phyloP scores from a whole-genome alignment of 2,329 filamentous ascomycete species.

The Zasmidium cellare region DNA sequence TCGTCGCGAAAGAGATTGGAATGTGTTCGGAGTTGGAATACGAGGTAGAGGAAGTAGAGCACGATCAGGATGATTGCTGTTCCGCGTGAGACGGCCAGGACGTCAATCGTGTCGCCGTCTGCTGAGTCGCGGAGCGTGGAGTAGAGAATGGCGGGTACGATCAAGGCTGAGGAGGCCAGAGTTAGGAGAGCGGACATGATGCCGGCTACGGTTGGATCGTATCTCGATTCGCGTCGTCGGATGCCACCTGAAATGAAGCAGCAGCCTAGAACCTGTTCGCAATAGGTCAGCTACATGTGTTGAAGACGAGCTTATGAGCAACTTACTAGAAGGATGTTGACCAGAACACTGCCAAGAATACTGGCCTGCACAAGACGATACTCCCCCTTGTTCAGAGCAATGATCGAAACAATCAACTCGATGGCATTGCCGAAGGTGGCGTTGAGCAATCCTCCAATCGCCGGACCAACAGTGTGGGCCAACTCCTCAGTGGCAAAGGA shows the following conservation, averaged over 20 bases:
- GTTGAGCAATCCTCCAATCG: slow-evolving; percentile 72
- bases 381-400: slow-evolving; percentile 79
- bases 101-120: slow-evolving; percentile 42
- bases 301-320: neutral
- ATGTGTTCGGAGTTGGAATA: slow-evolving; percentile 55
- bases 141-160: slow-evolving; percentile 56
- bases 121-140: slow-evolving; percentile 43
- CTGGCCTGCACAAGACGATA: slow-evolving; percentile 96
- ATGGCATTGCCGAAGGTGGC: slow-evolving; percentile 81
- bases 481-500: slow-evolving; percentile 79
- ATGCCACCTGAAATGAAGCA: slow-evolving; percentile 53
- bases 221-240: slow-evolving; percentile 48
- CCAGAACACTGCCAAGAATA: slow-evolving; percentile 93
- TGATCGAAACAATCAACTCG: slow-evolving; percentile 83
- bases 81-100: slow-evolving; percentile 53
- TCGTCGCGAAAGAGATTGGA: slow-evolving; percentile 47
- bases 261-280: slow-evolving; percentile 42
- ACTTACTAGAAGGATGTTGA: slow-evolving; percentile 80
- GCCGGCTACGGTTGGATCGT: slow-evolving; percentile 74
- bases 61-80: slow-evolving; percentile 54
- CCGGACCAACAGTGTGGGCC: slow-evolving; percentile 68
- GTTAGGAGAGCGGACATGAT: slow-evolving; percentile 66
- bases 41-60: slow-evolving; percentile 55
- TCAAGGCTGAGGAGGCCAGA: slow-evolving; percentile 53
- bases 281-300: neutral